Percentiles rank a stretch among this genome's conserved stretches.
Conservation (phyloP, 345 rosid species). For the Mallotus nudiflorus region DNA sequence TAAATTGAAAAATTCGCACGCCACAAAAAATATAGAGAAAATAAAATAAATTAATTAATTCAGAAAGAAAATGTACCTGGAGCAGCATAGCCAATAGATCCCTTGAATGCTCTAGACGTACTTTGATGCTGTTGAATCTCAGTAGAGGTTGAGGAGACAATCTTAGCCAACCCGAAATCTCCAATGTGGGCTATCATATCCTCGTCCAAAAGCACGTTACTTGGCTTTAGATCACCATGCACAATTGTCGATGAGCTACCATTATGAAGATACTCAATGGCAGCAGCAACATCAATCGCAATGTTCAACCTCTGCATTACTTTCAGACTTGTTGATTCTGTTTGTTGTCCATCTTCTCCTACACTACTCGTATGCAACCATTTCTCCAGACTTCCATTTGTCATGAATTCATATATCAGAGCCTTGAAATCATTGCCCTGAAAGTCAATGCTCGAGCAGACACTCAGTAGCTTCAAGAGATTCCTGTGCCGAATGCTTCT, state of each 20-base stretch:
- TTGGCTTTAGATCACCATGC: slow-evolving; percentile 30
- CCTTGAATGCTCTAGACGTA: slow-evolving; percentile 13
- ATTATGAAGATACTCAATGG: slow-evolving; percentile 23
- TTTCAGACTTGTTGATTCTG: neutral
- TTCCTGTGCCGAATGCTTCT: slow-evolving; percentile 39
- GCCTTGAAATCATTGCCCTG: slow-evolving; percentile 56
- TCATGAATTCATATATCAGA: slow-evolving; percentile 45
- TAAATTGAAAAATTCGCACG: no score
- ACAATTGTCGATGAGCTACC: neutral
- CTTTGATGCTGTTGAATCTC: neutral
- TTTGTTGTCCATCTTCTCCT: neutral
- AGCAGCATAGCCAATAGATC: slow-evolving; percentile 28
- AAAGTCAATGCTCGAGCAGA: slow-evolving; percentile 40
- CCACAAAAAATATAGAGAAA: no score
- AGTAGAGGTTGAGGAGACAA: neutral
- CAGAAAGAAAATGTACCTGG: slow-evolving; percentile 20
- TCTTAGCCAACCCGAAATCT: slow-evolving; percentile 21
- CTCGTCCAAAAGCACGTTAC: slow-evolving; percentile 27
- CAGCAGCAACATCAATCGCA: slow-evolving; percentile 19
- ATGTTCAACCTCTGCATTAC: slow-evolving; percentile 2
- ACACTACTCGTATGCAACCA: slow-evolving; percentile 32
- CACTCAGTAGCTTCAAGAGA: slow-evolving; percentile 39
- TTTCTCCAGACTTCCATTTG: slow-evolving; percentile 46
- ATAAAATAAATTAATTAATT: no score
- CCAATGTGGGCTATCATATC: slow-evolving; percentile 18